Evolutionary conservation across 163 green algal genomes (phyloP), one percentile per base, ranked within the genome.

Genomic region (Scenedesmus sp.): DNA sequence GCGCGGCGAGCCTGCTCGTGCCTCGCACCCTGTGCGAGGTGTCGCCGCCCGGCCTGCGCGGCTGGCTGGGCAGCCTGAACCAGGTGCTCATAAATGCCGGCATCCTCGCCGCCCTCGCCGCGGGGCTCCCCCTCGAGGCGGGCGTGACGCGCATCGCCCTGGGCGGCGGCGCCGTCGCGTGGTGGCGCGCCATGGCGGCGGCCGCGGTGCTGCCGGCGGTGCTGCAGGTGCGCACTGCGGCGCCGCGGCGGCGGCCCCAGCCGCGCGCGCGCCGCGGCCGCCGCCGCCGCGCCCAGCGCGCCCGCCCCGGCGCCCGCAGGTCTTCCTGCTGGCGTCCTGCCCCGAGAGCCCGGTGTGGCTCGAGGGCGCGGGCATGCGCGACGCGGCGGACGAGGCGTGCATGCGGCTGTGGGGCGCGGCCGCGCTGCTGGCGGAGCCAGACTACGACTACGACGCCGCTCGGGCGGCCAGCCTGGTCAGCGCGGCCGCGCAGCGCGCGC

Each of bases 301-400:
- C n/a, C n/a, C n/a, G n/a, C n/a, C n/a, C n/a, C n/a, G n/a, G n/a
- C n/a, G n/a, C n/a, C 10, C 7, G 7, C 67, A 76, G 67, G 31
- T 76, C 11, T 13, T 76, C 50, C 50, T 76, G 51, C 51, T 76
- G 47, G 24, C 67, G 9, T 14, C 14, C 15, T 63, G 47, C 2
- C 88, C 88, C 7, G 89, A 93, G 82, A 86, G 75, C 6, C 89
- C 88, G 2, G 76, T 88, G 28, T 93, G 87, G 87, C 85, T 93
- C 69, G 50, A 88, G 26, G 84, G 81, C 69, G 70, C 26, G 31
- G 86, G 83, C 0, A 51, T 62, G 6, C 62, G 50, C 22, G 65
- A 76, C 0, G 72, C 45, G 7, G 89, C 89, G 2, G 60, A 39
- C 11, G 65, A 77, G 14, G 81, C 81, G 0, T 80, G 51, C 48